Evolutionary conservation across 805 yeast species (phyloP).

Genomic region (Debaryomyces tyrocola): DNA sequence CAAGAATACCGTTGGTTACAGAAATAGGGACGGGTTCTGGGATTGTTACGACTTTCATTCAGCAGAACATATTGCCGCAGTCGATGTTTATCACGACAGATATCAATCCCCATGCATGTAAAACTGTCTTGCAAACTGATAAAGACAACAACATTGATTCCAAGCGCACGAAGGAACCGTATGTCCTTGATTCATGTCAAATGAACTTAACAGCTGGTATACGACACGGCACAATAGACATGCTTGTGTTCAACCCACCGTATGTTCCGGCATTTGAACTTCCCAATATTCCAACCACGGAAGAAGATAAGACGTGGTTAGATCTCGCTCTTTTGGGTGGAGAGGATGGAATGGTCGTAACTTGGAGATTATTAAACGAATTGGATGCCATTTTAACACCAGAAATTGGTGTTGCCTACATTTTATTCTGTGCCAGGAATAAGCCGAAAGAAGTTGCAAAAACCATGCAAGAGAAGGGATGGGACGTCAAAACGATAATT

Average conservation of each 20-base stretch:
- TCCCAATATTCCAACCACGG: conserved; percentile 54
- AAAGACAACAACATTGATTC: conserved; percentile 15
- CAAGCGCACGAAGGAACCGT: conserved; percentile 1
- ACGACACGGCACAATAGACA: conserved; percentile 51
- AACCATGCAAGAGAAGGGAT: conserved; percentile 47
- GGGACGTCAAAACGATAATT: conserved; percentile 56
- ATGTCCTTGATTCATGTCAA: conserved; percentile 38
- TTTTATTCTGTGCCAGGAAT: conserved; percentile 89
- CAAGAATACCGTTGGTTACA: conserved; percentile 53
- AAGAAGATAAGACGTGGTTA: conserved; percentile 65
- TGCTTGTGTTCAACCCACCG: conserved; percentile 91
- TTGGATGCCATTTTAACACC: conserved; percentile 54
- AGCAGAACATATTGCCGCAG: conserved; percentile 51
- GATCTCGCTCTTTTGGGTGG: conserved; percentile 93
- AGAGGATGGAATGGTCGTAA: conserved; percentile 83
- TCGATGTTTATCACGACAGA: conserved; percentile 71
- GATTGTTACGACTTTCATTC: conserved; percentile 75
- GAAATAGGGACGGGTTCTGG: conserved; percentile 96
- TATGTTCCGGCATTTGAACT: conserved; percentile 87
- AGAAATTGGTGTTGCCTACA: conserved; percentile 71
- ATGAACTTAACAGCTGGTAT: conserved; percentile 57
- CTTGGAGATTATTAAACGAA: conserved; percentile 58
- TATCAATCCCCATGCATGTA: conserved; percentile 75
- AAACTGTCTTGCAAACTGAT: conserved; percentile 30
- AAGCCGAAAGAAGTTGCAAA: conserved; percentile 63